These are phyloP conservation scores for Hypoxylon lenormandii DNA, from an alignment of 495 filamentous ascomycete genomes.

Conservation along the genomic window DNA sequence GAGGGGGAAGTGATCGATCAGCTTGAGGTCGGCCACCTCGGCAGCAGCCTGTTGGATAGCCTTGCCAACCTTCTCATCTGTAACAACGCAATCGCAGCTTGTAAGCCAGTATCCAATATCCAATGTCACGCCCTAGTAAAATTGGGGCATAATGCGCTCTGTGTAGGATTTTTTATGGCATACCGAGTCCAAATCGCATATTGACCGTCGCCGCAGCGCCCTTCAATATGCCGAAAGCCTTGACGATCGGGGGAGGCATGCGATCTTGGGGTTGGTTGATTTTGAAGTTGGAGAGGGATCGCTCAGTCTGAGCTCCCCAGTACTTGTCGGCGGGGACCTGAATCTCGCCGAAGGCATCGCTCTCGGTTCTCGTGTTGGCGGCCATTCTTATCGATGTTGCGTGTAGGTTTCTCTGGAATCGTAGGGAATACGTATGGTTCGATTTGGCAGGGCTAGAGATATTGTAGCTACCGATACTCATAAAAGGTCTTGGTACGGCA, in stretches of 20 bases:
- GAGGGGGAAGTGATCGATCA: constrained; percentile 96
- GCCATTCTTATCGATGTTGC: constrained; percentile 63
- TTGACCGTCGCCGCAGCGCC: constrained; percentile 96
- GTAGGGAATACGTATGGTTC: constrained; percentile 42
- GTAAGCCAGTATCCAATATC: constrained; percentile 39
- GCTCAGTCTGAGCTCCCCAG: constrained; percentile 98
- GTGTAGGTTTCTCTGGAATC: constrained; percentile 60
- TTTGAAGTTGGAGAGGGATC: constrained; percentile 95
- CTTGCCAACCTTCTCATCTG: constrained; percentile 88
- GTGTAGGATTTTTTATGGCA: constrained; percentile 45
- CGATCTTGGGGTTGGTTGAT: constrained; percentile 99
- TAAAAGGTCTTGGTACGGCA: constrained; percentile 34
- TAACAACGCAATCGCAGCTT: constrained; percentile 31
- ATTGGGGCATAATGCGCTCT: constrained; percentile 29
- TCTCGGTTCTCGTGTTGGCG: constrained; percentile 78
- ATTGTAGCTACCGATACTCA: constrained; percentile 28
- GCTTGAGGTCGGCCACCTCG: constrained; percentile 93
- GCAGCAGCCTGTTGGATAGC: constrained; percentile 94
- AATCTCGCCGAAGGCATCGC: constrained; percentile 97
- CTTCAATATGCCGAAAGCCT: constrained; percentile 97
- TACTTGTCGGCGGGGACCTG: constrained; percentile 93
- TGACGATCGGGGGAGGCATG: constrained; percentile 92
- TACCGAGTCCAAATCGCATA: constrained; percentile 94
- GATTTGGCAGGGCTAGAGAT: constrained; percentile 30
- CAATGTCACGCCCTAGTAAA: constrained; percentile 4